Evolutionary conservation across 208 protist species (phyloP).

Genomic region (Endotrypanum monterogeii): DNA sequence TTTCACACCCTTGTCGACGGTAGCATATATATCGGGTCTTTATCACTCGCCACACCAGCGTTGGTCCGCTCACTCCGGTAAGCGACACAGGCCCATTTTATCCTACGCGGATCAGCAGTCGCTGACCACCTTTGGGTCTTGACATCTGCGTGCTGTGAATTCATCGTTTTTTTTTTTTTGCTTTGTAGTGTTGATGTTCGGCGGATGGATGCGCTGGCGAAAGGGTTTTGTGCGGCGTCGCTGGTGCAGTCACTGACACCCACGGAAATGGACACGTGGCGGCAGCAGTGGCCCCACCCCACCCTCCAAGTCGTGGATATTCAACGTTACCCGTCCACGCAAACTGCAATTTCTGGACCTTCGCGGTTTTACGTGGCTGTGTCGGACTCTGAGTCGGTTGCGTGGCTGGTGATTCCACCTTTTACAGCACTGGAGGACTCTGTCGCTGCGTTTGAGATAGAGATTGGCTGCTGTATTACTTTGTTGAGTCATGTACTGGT

Average conservation of each 20-base stretch:
- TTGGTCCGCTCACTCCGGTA: not conserved
- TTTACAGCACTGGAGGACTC: slow-evolving; percentile 50
- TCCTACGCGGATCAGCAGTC: not conserved
- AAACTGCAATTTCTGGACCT: slow-evolving; percentile 1
- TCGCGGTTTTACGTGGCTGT: slow-evolving; percentile 82
- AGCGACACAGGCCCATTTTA: not conserved
- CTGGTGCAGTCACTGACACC: slow-evolving; percentile 30
- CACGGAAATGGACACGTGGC: slow-evolving; percentile 19
- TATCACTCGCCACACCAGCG: not conserved
- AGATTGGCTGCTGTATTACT: slow-evolving; percentile 68
- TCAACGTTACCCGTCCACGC: slow-evolving; percentile 55
- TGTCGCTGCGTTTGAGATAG: slow-evolving; percentile 64
- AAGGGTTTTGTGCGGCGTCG: slow-evolving; percentile 59
- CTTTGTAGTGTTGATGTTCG: not conserved
- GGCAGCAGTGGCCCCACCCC: slow-evolving; percentile 38
- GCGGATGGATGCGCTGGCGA: slow-evolving; percentile 49
- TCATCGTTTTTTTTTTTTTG: not conserved
- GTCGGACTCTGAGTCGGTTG: slow-evolving; percentile 50
- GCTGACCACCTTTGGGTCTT: not conserved
- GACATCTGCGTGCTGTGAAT: too few species aligned
- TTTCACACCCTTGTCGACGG: not conserved
- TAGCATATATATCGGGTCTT: too few species aligned
- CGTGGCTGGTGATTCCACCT: slow-evolving; percentile 72
- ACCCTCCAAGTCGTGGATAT: slow-evolving; percentile 83
- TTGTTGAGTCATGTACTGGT: slow-evolving; percentile 56